Evolutionary conservation across 2,329 filamentous ascomycete genomes (phyloP), one percentile per base, ranked within the genome.

Genomic region (Rosellinia necatrix): DNA sequence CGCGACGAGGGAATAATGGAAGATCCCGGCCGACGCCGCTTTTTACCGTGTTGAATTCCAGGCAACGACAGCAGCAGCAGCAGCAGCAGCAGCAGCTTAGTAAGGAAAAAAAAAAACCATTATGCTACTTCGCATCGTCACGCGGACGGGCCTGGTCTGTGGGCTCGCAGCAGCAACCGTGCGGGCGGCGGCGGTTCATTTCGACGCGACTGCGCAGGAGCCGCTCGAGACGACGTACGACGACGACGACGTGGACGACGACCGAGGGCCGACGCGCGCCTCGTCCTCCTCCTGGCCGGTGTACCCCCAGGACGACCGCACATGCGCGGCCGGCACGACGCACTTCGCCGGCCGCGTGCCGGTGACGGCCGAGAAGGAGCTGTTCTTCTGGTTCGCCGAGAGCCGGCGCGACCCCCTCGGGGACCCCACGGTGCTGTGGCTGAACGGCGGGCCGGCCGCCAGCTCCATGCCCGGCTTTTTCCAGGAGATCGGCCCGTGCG

Each of bases 301-400:
- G 7, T 53, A 42, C 25, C 41, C 43, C 10, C 54, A 57, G 25
- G 54, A 53, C 35, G 42, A 57, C 49, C 54, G 49, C 10, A 57
- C 49, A 25, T 57, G 49, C 35, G 37, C 17, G 9, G 49, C 49
- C 3, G 53, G 53, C 35, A 37, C 41, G 4, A 52, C 49, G n/a
- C 54, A 57, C 35, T 57, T 57, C 49, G 53, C 54, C n/a, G 54
- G 49, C 15, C 41, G 32, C 2, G 42, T 57, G 42, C 54, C 54
- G 3, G 49, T 57, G 3, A 34, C 53, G 8, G 4, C 49, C 12
- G 42, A 53, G 19, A 52, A 53, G 38, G 25, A 37, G 15, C 8
- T 53, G 21, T 57, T 53, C 22, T 57, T 57, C 42, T 53, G 54
- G 49, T 57, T 53, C 21, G 32, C 25, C 2, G 54, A 57, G 43